phyloP scores from a whole-genome alignment of 805 yeast species.

The Starmerella sirachaensis region DNA sequence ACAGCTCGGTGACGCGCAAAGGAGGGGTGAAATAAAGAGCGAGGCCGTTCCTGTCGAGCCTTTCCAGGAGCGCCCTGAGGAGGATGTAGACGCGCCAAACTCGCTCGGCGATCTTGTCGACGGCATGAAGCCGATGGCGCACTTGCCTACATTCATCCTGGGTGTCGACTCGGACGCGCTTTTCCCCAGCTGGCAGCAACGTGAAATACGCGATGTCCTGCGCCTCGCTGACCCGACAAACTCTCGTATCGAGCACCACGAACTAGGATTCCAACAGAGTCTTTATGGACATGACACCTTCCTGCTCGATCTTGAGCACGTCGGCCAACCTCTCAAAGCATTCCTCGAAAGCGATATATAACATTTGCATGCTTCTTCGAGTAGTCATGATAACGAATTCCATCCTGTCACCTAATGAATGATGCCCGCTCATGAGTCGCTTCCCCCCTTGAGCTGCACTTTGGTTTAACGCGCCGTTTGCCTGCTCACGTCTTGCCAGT shows the following conservation, averaged over 20 bases:
- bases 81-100: conserved; percentile 19
- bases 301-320: conserved; percentile 61
- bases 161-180: conserved; percentile 90
- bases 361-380: no score
- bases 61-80: conserved; percentile 40
- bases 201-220: conserved; percentile 59
- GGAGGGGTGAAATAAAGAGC: conserved; percentile 3
- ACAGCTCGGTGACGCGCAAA: conserved; percentile 1
- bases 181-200: conserved; percentile 92
- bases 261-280: conserved; percentile 64
- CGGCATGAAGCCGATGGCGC: conserved; percentile 54
- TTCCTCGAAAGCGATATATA: conserved; percentile 37
- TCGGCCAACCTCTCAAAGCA: conserved; percentile 61
- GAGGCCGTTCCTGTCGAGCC: conserved; percentile 39
- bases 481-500: no score
- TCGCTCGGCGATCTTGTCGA: conserved; percentile 45
- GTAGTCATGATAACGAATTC: no score
- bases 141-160: conserved; percentile 58
- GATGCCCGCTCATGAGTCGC: no score
- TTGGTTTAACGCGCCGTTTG: no score
- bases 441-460: no score
- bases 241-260: conserved; percentile 47
- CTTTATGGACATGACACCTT: conserved; percentile 89
- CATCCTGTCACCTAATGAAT: no score
- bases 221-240: conserved; percentile 21